Evolutionary conservation across 169 alveolate species (phyloP).

Genomic region (Amoebophrya sp.): DNA sequence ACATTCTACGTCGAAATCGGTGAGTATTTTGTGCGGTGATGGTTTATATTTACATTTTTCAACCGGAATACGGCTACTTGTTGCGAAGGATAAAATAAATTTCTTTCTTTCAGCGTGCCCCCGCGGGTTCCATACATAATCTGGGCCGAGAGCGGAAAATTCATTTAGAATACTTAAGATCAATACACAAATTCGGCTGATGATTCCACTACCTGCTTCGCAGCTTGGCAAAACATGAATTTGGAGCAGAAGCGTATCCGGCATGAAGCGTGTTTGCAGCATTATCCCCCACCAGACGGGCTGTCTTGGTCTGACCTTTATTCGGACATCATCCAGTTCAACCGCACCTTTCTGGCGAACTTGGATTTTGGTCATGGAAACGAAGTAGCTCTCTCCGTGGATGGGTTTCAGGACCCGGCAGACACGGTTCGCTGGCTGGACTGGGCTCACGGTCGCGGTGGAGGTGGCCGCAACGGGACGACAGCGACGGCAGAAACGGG

Average conservation of each 20-base stretch:
- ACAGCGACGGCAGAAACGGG: background rate
- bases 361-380: background rate
- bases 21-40: too few relatives aligned
- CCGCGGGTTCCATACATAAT: too few relatives aligned
- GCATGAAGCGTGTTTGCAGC: background rate
- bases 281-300: background rate
- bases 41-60: background rate
- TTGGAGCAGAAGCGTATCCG: background rate
- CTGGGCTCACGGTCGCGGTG: background rate
- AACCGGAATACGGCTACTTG: background rate
- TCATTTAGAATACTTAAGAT: background rate
- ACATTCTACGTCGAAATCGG: too few relatives aligned
- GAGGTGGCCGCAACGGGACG: background rate
- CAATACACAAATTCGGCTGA: background rate
- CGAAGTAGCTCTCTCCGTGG: background rate
- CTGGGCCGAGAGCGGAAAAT: background rate
- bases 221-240: background rate
- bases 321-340: background rate
- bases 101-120: too few relatives aligned
- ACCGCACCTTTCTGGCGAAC: background rate
- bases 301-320: background rate
- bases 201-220: background rate
- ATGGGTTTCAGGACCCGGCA: background rate
- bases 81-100: background rate
- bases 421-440: background rate